Evolutionary conservation across 2,329 filamentous ascomycete species (phyloP).

Genomic region (Aspergillus tanneri): DNA sequence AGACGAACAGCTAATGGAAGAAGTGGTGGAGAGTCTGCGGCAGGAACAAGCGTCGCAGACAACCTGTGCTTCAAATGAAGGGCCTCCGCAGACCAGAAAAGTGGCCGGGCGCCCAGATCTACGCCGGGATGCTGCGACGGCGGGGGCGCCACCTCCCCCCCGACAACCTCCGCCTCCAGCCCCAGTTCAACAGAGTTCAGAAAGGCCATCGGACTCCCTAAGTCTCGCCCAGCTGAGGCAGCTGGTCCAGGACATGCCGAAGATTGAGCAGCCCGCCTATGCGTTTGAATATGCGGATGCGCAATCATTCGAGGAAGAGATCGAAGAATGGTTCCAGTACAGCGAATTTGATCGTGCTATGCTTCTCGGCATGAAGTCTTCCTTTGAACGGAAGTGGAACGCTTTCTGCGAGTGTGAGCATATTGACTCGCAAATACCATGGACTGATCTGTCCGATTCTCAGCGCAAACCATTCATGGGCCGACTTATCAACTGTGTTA

Average conservation of each 20-base stretch:
- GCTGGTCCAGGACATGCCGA: slow-evolving; percentile 72
- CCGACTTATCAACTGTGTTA: slow-evolving; percentile 38
- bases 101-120: slow-evolving; percentile 35
- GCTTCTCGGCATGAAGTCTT: slow-evolving; percentile 69
- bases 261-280: slow-evolving; percentile 70
- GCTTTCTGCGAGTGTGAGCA: slow-evolving; percentile 46
- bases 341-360: slow-evolving; percentile 80
- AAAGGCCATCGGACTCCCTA: slow-evolving; percentile 62
- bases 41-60: slow-evolving; percentile 32
- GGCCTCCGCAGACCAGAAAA: slow-evolving; percentile 18
- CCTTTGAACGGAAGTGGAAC: slow-evolving; percentile 76
- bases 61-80: slow-evolving; percentile 11
- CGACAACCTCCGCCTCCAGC: slow-evolving; percentile 48
- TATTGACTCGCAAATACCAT: slow-evolving; percentile 52
- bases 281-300: slow-evolving; percentile 79
- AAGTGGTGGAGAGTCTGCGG: slow-evolving; percentile 40
- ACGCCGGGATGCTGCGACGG: slow-evolving; percentile 32
- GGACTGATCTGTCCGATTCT: slow-evolving; percentile 64
- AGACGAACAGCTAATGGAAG: slow-evolving; percentile 45
- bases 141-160: slow-evolving; percentile 43
- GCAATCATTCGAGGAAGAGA: slow-evolving; percentile 75
- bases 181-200: slow-evolving; percentile 40
- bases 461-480: slow-evolving; percentile 44
- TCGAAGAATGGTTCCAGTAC: slow-evolving; percentile 98
- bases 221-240: slow-evolving; percentile 71